A percentile compares a stretch with the other conserved stretches of the same genome.
phyloP scores from a whole-genome alignment of 257 asterid species.

The Solanum ossicruentum region DNA sequence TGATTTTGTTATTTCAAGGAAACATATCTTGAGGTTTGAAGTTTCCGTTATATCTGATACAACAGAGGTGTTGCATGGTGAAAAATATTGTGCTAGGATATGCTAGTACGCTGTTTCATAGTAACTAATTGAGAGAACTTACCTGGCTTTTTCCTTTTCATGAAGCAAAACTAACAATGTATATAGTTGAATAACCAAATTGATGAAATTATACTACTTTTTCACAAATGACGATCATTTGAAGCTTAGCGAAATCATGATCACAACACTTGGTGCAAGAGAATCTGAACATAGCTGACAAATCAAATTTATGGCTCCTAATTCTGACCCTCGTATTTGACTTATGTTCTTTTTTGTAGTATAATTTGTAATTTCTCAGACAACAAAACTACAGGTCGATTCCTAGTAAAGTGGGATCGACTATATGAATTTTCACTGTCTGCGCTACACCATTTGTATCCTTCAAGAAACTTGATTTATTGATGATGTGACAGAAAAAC shows the following conservation, averaged over 20 bases:
- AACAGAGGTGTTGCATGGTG: background rate
- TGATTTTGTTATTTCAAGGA: background rate
- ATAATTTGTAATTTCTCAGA: no score
- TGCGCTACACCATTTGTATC: background rate
- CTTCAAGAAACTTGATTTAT: background rate
- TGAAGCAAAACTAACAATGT: background rate
- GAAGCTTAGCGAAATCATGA: background rate
- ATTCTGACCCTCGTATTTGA: no score
- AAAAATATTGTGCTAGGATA: background rate
- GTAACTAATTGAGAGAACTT: background rate
- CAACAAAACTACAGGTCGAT: no score
- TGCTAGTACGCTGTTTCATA: no score
- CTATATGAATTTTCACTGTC: background rate
- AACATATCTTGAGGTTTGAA: background rate
- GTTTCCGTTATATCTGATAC: background rate
- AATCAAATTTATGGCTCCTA: no score
- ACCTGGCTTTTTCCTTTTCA: background rate
- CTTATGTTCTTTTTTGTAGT: no score
- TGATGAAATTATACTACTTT: background rate
- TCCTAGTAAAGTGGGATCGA: background rate
- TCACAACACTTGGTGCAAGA: no score
- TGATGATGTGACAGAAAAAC: background rate
- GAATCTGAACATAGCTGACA: no score
- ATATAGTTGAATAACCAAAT: background rate
- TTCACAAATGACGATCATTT: background rate